Conservation (phyloP, 2,329 filamentous ascomycete species). For the Leptographium galeiforme region DNA sequence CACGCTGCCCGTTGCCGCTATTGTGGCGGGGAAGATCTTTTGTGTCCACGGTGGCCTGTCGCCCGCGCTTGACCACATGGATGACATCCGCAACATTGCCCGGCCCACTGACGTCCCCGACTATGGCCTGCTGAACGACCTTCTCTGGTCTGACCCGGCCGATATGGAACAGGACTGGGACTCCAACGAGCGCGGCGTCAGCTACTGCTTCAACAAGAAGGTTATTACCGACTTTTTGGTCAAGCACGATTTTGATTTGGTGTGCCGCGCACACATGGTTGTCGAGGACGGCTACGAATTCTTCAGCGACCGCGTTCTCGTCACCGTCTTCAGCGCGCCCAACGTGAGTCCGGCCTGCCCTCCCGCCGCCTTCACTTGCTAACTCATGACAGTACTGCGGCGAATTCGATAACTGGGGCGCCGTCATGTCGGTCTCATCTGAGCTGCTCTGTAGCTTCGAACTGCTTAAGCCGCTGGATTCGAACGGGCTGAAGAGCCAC, state of each 20-base stretch:
- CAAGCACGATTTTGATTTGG: constrained; percentile 90
- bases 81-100: constrained; percentile 92
- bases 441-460: constrained; percentile 96
- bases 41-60: constrained; percentile 93
- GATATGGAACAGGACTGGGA: constrained; percentile 99
- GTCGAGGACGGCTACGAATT: constrained; percentile 99
- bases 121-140: constrained; percentile 86
- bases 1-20: constrained; percentile 86
- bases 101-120: constrained; percentile 94
- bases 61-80: constrained; percentile 88
- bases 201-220: constrained; percentile 96
- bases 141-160: constrained; percentile 93
- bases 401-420: constrained; percentile 98
- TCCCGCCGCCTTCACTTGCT: not conserved
- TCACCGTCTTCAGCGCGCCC: constrained; percentile 94
- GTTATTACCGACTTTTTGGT: constrained; percentile 94
- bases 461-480: constrained; percentile 89
- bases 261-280: constrained; percentile 97
- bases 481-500: constrained; percentile 89
- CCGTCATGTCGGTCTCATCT: constrained; percentile 92
- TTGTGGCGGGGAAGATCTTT: constrained; percentile 94
- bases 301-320: constrained; percentile 86
- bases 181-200: constrained; percentile 90
- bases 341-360: constrained; percentile 54
- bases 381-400: constrained; percentile 63